Conservation (phyloP, 257 asterid genomes). For the Ajuga chamaepitys region DNA sequence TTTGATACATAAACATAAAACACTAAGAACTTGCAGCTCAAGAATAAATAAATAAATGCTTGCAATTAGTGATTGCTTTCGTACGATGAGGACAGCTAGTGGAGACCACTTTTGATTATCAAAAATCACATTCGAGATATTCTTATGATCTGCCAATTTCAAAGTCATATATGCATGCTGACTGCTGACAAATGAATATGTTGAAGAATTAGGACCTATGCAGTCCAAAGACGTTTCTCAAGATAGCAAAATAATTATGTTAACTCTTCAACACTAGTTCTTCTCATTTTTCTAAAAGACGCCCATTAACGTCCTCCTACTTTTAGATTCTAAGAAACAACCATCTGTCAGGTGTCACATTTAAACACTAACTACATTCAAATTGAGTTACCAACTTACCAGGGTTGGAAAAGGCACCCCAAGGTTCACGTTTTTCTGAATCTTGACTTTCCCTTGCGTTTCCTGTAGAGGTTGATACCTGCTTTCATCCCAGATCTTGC, state of each 20-base stretch:
- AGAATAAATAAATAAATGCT: no score
- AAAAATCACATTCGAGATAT: no score
- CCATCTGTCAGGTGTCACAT: not conserved
- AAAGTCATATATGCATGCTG: no score
- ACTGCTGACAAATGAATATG: not conserved
- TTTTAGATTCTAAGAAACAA: not conserved
- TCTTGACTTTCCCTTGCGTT: conserved; percentile 59
- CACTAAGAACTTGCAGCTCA: no score
- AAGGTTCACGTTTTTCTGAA: conserved; percentile 53
- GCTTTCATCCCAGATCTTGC: conserved; percentile 42
- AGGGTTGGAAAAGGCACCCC: conserved; percentile 37
- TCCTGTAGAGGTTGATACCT: conserved; percentile 35
- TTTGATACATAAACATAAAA: not conserved
- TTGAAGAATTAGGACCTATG: not conserved
- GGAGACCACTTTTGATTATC: no score
- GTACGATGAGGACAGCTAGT: no score
- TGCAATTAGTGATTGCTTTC: no score
- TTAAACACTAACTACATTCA: not conserved
- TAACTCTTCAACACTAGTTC: not conserved
- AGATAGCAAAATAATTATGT: not conserved
- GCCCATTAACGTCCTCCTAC: not conserved
- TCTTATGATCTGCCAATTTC: not conserved
- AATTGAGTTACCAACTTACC: conserved; percentile 35
- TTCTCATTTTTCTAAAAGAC: not conserved
- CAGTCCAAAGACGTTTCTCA: not conserved